Evolutionary conservation across 73 alveolate genomes (phyloP).

Genomic region (Blepharisma stoltei): DNA sequence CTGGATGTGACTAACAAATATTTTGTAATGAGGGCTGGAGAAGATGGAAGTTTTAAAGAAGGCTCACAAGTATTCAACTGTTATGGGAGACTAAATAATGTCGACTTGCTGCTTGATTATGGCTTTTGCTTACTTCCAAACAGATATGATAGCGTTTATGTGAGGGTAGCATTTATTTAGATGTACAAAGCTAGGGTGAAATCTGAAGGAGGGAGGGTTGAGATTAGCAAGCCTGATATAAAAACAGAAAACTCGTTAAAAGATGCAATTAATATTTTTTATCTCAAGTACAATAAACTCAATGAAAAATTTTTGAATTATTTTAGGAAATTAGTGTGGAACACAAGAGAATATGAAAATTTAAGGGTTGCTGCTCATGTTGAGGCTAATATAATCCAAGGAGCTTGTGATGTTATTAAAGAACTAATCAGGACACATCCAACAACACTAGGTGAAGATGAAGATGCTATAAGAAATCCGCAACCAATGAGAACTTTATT

Average conservation of each 20-base stretch:
- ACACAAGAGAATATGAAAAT: not conserved
- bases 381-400: not conserved
- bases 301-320: constrained; percentile 26
- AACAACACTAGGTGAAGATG: constrained; percentile 8
- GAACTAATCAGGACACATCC: not conserved
- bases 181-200: constrained; percentile 1
- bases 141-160: constrained; percentile 50
- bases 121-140: constrained; percentile 52
- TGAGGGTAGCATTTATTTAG: constrained; percentile 31
- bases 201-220: not conserved
- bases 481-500: constrained; percentile 13
- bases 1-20: not conserved
- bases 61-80: constrained; percentile 47
- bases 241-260: not conserved
- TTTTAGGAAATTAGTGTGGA: constrained; percentile 18
- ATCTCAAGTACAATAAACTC: constrained; percentile 14
- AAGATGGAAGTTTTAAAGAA: constrained; percentile 33
- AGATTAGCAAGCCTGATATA: not conserved
- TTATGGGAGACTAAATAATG: constrained; percentile 52
- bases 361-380: not conserved
- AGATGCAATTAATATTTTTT: constrained; percentile 2
- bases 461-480: not conserved
- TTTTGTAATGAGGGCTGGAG: constrained; percentile 28
- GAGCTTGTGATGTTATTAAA: not conserved
- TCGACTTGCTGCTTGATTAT: constrained; percentile 43